Conservation (phyloP, 23 red algal species). For the Gracilariopsis chorda region DNA sequence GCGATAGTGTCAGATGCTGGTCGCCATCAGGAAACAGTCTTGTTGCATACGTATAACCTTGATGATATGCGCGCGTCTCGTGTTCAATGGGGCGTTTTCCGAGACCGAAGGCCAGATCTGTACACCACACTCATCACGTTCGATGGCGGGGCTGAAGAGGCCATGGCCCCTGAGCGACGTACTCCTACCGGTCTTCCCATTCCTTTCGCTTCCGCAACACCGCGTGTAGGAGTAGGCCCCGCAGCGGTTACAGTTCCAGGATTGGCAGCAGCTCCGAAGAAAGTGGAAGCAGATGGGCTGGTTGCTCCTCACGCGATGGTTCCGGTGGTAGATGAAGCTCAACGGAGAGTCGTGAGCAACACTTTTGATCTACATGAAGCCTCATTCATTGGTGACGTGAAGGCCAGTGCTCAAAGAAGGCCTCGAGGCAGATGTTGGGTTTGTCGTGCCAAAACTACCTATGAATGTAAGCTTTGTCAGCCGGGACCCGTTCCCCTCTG, state of each 20-base stretch:
- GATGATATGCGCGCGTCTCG: constrained; percentile 67
- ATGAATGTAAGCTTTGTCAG: constrained; percentile 72
- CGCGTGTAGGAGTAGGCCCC: constrained; percentile 20
- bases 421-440: constrained; percentile 70
- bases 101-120: constrained; percentile 90
- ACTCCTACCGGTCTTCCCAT: not conserved
- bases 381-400: constrained; percentile 72
- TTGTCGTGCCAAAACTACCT: constrained; percentile 75
- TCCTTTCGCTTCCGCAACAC: constrained; percentile 5
- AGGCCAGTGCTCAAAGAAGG: constrained; percentile 55
- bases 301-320: constrained; percentile 47
- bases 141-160: constrained; percentile 52
- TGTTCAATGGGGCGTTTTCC: constrained; percentile 82
- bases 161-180: not conserved
- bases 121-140: constrained; percentile 68
- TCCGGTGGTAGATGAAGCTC: constrained; percentile 55
- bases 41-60: constrained; percentile 68
- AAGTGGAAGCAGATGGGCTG: constrained; percentile 41
- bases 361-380: constrained; percentile 66
- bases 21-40: constrained; percentile 57
- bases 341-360: constrained; percentile 21
- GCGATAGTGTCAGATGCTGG: constrained; percentile 72
- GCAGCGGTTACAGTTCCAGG: constrained; percentile 41
- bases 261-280: constrained; percentile 19
- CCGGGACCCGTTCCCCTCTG: constrained; percentile 69